Conservation (phyloP, 2,329 filamentous ascomycete genomes). For the Trichoderma polysporum region DNA sequence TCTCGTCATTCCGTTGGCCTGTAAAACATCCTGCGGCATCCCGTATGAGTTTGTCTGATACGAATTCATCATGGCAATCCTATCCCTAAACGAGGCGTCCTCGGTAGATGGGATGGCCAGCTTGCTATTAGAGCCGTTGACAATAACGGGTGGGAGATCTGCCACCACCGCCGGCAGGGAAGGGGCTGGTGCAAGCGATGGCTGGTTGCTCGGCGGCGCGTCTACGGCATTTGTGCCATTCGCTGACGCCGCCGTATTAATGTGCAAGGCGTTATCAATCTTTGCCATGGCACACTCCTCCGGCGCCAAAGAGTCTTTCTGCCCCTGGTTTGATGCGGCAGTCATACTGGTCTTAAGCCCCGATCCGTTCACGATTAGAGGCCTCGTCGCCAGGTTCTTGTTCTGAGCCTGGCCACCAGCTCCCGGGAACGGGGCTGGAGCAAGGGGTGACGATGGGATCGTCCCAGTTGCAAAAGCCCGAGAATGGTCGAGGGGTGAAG, state of each 20-base stretch:
- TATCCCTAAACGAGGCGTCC: constrained; percentile 43
- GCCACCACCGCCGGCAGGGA: constrained; percentile 24
- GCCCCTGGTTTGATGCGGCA: constrained; percentile 20
- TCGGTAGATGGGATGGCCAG: constrained; percentile 29
- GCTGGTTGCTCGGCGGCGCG: background rate
- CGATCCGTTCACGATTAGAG: constrained; percentile 55
- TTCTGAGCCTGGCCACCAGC: constrained; percentile 29
- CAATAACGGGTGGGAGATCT: constrained; percentile 35
- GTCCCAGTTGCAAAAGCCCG: constrained; percentile 45
- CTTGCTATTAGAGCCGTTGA: constrained; percentile 36
- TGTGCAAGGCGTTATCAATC: constrained; percentile 33
- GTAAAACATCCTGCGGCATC: constrained; percentile 30
- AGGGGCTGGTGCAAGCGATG: constrained; percentile 13
- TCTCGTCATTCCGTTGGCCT: constrained; percentile 34
- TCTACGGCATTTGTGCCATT: background rate
- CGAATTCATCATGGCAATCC: constrained; percentile 42
- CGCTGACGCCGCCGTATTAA: constrained; percentile 24
- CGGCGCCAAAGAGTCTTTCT: constrained; percentile 8
- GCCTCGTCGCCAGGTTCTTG: constrained; percentile 41
- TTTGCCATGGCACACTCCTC: constrained; percentile 27
- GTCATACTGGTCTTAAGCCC: constrained; percentile 38
- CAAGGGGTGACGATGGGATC: constrained; percentile 39
- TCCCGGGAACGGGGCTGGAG: constrained; percentile 38
- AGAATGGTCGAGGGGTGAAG: constrained; percentile 54
- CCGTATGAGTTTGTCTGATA: constrained; percentile 28